These are phyloP conservation scores for Aspergillus sclerotialis DNA, from an alignment of 2,329 filamentous ascomycete species.

Conservation along the genomic window DNA sequence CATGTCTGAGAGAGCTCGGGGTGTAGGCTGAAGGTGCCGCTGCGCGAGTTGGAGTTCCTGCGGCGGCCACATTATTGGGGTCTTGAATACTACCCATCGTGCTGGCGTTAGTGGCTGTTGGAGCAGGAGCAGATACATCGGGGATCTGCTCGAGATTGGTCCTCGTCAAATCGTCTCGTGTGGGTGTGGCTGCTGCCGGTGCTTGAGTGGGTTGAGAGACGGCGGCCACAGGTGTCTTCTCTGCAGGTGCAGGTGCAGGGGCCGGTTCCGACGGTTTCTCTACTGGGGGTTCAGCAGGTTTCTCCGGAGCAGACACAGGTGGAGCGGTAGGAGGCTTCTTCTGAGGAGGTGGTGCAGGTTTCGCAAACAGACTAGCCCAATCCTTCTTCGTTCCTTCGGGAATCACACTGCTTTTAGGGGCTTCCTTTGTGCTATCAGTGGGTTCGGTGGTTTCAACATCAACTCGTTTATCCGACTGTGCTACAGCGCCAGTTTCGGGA, in stretches of 20 bases:
- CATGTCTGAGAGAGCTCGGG: slow-evolving; percentile 66
- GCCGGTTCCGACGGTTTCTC: slow-evolving; percentile 4
- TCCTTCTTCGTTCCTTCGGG: slow-evolving; percentile 38
- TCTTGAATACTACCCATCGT: slow-evolving; percentile 83
- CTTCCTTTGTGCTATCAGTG: slow-evolving; percentile 9
- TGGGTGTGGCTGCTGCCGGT: slow-evolving; percentile 47
- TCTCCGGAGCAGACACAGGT: slow-evolving; percentile 15
- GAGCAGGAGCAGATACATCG: slow-evolving; percentile 68
- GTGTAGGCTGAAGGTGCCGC: slow-evolving; percentile 63
- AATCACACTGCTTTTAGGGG: slow-evolving; percentile 26
- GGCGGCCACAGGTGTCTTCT: slow-evolving; percentile 27
- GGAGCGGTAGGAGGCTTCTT: slow-evolving; percentile 41
- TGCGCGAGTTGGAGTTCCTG: slow-evolving; percentile 47
- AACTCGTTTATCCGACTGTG: slow-evolving; percentile 15
- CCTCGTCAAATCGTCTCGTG: slow-evolving; percentile 79
- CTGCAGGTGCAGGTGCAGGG: slow-evolving; percentile 21
- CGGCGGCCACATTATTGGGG: slow-evolving; percentile 52
- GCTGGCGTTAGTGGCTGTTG: slow-evolving; percentile 79
- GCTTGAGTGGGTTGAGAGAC: slow-evolving; percentile 27
- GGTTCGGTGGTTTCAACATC: slow-evolving; percentile 12
- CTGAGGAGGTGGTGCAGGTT: slow-evolving; percentile 47
- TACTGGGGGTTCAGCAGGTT: slow-evolving; percentile 1
- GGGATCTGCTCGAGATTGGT: slow-evolving; percentile 87
- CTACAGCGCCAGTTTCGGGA: slow-evolving; percentile 18
- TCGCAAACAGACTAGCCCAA: slow-evolving; percentile 72